Conservation (phyloP, 768 basidiomycete genomes). For the Phylloporus sp. region DNA sequence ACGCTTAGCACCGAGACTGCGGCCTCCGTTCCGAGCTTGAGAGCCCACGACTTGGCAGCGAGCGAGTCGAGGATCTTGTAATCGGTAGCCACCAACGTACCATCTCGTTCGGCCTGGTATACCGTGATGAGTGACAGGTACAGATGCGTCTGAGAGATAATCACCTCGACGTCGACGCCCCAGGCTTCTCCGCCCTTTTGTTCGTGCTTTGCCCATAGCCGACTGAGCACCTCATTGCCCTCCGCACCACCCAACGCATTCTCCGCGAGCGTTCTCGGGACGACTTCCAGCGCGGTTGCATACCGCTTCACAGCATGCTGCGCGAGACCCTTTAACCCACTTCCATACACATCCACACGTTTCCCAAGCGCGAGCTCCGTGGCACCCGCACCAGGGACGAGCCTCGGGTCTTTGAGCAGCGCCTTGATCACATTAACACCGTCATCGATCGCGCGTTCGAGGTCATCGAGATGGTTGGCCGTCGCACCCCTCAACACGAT, state of each 20-base stretch:
- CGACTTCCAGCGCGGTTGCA: constrained; percentile 84
- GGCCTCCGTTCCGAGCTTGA: constrained; percentile 87
- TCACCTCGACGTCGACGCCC: constrained; percentile 89
- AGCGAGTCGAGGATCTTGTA: constrained; percentile 82
- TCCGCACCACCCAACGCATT: constrained; percentile 90
- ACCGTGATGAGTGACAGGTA: neutral
- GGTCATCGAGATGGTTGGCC: constrained; percentile 88
- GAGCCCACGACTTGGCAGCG: constrained; percentile 86
- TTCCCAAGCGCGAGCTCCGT: constrained; percentile 90
- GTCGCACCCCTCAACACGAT: constrained; percentile 96
- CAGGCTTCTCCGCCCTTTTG: constrained; percentile 65
- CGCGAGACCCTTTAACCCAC: constrained; percentile 81
- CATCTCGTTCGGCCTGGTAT: constrained; percentile 68
- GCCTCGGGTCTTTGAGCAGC: constrained; percentile 81
- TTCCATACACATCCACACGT: constrained; percentile 82
- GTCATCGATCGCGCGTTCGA: constrained; percentile 95
- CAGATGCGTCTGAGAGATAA: constrained; percentile 2
- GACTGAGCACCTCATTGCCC: constrained; percentile 88
- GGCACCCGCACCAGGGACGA: constrained; percentile 94
- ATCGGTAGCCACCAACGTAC: constrained; percentile 61
- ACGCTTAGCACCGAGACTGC: constrained; percentile 89
- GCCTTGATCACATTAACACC: constrained; percentile 96
- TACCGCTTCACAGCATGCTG: constrained; percentile 94
- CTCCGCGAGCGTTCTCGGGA: constrained; percentile 90
- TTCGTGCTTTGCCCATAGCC: constrained; percentile 88